Base-by-base conservation (phyloP, 352 stramenopile species). In the Ophiocytium majus region DNA sequence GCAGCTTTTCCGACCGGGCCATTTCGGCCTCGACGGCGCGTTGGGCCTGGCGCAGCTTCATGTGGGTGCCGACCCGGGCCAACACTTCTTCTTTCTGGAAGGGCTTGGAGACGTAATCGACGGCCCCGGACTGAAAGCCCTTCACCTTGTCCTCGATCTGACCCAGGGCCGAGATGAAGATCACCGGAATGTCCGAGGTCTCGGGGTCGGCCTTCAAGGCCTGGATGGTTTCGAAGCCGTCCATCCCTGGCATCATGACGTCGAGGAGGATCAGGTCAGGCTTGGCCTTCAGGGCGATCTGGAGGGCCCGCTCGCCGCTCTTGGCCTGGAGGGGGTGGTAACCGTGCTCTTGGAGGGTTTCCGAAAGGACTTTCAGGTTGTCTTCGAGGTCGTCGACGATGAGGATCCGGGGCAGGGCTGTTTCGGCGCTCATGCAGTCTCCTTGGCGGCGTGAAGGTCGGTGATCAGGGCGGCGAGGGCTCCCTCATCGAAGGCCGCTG, bases 211-310 rank as follows among this genome's bases (percentile, higher is more conserved):
- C 57, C 28, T 28, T 71, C 19, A 71, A 23, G 19, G 23, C 57
- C 28, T 28, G 23, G 57, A 23, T 23, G 23, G 57, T 71, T 71
- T 71, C 57, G 28, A 71, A 23, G 57, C 57, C 57, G 28, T 71
- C 57, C 57, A 71, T 71, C 23, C 28, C 57, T 28, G 57, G 57
- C 57, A 71, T 71, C 57, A 71, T 71, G 19, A 71, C 57, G 57
- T 71, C 57, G 23, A 71, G 28, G 28, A 71, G 23, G 57, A 71
- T 71, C 57, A 71, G 28, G 28, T 71, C 19, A 71, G 57, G 57
- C 19, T 71, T 23, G 23, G 23, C 57, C 28, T 71, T 71, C 19
- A 23, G 57, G 28, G 57, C 57, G 57, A 71, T 71, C 57, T 71
- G 19, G 57, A 71, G 19, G 28, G 57, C 57, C 23, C 28, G 19